A percentile compares a stretch with the other conserved stretches of the same genome.
These are phyloP conservation scores for Jatropha multifida DNA, from an alignment of 441 rosid genomes.

Conservation along the genomic window DNA sequence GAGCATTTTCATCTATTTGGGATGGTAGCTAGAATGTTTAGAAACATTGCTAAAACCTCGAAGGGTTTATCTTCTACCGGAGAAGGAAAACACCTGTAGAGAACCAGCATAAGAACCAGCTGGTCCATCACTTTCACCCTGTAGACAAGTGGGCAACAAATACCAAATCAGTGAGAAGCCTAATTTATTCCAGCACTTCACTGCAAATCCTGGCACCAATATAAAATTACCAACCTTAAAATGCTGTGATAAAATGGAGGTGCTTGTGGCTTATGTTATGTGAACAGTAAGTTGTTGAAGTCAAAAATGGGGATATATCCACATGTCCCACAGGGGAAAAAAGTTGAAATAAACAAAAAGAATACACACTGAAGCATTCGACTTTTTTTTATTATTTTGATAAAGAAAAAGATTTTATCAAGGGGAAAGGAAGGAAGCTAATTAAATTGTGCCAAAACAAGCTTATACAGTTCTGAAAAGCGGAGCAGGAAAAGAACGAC, in stretches of 20 bases:
- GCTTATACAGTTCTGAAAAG: background rate
- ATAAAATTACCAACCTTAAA: background rate
- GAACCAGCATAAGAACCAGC: conserved; percentile 65
- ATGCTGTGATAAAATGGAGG: conserved; percentile 1
- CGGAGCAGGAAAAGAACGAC: background rate
- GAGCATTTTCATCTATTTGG: background rate
- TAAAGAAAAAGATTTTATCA: background rate
- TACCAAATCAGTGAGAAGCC: conserved; percentile 17
- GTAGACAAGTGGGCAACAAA: conserved; percentile 17
- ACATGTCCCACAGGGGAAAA: background rate
- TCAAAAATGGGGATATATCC: background rate
- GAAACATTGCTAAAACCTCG: conserved; percentile 7
- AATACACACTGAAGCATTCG: too few species aligned
- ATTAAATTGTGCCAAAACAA: background rate
- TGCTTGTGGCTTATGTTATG: background rate
- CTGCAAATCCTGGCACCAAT: background rate
- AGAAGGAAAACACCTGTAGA: conserved; percentile 54
- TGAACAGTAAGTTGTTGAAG: background rate
- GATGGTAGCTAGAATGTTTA: background rate
- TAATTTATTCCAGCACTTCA: conserved; percentile 1
- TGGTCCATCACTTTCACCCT: conserved; percentile 92
- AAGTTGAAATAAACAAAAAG: too few species aligned
- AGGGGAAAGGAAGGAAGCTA: background rate
- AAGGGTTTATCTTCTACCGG: conserved; percentile 11
- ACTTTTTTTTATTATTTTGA: too few species aligned